phyloP scores from a whole-genome alignment of 805 yeast species.

The Metschnikowia henanensis region DNA sequence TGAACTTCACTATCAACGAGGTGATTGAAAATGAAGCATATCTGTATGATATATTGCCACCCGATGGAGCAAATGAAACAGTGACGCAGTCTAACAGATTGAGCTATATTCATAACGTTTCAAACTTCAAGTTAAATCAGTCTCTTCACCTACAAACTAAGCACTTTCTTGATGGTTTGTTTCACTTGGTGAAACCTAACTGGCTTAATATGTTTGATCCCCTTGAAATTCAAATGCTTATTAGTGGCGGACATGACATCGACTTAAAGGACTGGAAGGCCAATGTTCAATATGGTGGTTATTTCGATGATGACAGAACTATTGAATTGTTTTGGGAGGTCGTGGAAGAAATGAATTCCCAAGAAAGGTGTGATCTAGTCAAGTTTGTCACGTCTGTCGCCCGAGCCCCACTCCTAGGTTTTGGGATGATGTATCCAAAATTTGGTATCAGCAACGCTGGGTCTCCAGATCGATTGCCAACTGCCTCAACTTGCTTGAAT shows the following conservation, averaged over 20 bases:
- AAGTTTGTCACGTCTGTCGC: slow-evolving; percentile 93
- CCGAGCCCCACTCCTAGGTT: slow-evolving; percentile 88
- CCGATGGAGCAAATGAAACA: slow-evolving; percentile 53
- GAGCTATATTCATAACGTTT: slow-evolving; percentile 72
- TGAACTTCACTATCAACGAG: slow-evolving; percentile 67
- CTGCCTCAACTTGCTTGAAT: slow-evolving; percentile 93
- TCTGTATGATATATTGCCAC: slow-evolving; percentile 55
- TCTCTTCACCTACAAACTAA: slow-evolving; percentile 57
- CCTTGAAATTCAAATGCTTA: slow-evolving; percentile 75
- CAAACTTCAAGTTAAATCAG: slow-evolving; percentile 76
- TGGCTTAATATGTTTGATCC: slow-evolving; percentile 90
- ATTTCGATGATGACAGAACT: slow-evolving; percentile 52
- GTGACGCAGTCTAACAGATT: slow-evolving; percentile 64
- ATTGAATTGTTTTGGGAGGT: slow-evolving; percentile 73
- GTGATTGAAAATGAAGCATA: slow-evolving; percentile 36
- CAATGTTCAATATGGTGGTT: slow-evolving; percentile 61
- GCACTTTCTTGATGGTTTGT: slow-evolving; percentile 69
- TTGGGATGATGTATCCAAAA: slow-evolving; percentile 56
- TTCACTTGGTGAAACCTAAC: slow-evolving; percentile 60
- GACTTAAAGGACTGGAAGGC: slow-evolving; percentile 66
- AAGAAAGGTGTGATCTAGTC: slow-evolving; percentile 64
- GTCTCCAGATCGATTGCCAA: slow-evolving; percentile 63
- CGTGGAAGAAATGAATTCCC: slow-evolving; percentile 60
- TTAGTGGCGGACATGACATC: slow-evolving; percentile 67
- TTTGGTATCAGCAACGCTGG: slow-evolving; percentile 82